These are phyloP conservation scores for Pestalotiopsis sp. DNA, from an alignment of 2,329 filamentous ascomycete genomes.

Conservation along the genomic window DNA sequence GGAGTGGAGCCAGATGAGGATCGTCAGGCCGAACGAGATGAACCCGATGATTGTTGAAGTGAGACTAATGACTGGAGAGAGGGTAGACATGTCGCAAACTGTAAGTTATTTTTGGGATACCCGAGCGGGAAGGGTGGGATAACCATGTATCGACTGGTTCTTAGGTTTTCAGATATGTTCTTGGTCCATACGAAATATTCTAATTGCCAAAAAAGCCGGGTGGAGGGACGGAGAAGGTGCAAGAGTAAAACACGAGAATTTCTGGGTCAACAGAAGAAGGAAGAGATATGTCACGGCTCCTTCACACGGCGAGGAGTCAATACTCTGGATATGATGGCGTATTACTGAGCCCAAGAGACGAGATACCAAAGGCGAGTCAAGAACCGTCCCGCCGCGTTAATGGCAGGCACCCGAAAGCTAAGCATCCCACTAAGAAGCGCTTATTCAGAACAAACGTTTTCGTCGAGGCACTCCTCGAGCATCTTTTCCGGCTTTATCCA, in stretches of 20 bases:
- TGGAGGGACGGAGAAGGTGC: too few relatives aligned
- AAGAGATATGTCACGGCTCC: not conserved
- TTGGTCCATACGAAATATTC: not conserved
- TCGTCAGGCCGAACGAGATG: constrained; percentile 10
- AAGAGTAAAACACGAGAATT: not conserved
- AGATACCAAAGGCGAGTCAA: not conserved
- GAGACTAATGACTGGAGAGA: not conserved
- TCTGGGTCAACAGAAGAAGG: not conserved
- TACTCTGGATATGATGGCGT: not conserved
- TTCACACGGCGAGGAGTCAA: not conserved
- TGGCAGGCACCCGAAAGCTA: not conserved
- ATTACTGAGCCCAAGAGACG: not conserved
- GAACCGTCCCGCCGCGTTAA: not conserved
- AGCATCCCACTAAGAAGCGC: not conserved
- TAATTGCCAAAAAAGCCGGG: not conserved
- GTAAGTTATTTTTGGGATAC: not conserved
- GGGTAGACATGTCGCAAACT: not conserved
- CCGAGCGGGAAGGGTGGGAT: too few relatives aligned
- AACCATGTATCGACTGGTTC: not conserved
- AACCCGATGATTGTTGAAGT: constrained; percentile 6
- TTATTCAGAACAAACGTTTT: not conserved
- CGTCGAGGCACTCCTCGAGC: not conserved
- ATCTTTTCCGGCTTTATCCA: not conserved
- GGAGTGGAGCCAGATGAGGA: constrained; percentile 9
- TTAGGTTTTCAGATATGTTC: too few relatives aligned